A percentile compares a stretch with the other conserved stretches of the same genome.
These are phyloP conservation scores for Chalara sp. DNA, from an alignment of 2,329 filamentous ascomycete species.

Conservation along the genomic window DNA sequence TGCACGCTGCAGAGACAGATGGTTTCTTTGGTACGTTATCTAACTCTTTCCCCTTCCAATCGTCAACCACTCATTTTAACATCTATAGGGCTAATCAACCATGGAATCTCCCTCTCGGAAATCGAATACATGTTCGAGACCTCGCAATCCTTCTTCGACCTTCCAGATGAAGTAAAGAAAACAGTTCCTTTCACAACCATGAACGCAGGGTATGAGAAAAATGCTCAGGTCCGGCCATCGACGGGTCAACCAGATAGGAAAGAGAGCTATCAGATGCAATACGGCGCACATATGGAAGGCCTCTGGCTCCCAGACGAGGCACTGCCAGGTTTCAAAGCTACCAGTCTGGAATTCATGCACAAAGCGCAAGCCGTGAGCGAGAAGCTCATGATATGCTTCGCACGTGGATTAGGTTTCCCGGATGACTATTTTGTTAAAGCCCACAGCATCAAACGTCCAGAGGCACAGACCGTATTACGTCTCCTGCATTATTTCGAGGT, in stretches of 20 bases:
- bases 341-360: conserved; percentile 28
- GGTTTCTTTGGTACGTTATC: conserved; percentile 47
- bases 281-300: conserved; percentile 28
- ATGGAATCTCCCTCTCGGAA: conserved; percentile 33
- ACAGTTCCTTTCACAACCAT: conserved; percentile 41
- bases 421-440: conserved; percentile 47
- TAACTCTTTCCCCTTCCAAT: conserved; percentile 17
- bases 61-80: neutral
- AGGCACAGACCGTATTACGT: conserved; percentile 46
- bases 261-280: conserved; percentile 53
- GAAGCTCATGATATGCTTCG: conserved; percentile 48
- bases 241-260: conserved; percentile 49
- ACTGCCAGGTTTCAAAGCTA: conserved; percentile 42
- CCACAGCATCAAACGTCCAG: conserved; percentile 40
- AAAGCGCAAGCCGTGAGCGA: conserved; percentile 38
- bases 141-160: conserved; percentile 43
- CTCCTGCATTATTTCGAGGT: conserved; percentile 52
- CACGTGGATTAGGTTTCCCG: conserved; percentile 43
- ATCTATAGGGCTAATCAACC: conserved; percentile 37
- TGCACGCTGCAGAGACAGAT: conserved; percentile 47
- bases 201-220: conserved; percentile 48
- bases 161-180: conserved; percentile 41
- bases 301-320: conserved; percentile 27
- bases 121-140: conserved; percentile 35
- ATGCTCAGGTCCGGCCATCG: conserved; percentile 46